Evolutionary conservation across 129 eudicot species (phyloP), one percentile per base, ranked within the genome.

Genomic region (Scalesia atractyloides): DNA sequence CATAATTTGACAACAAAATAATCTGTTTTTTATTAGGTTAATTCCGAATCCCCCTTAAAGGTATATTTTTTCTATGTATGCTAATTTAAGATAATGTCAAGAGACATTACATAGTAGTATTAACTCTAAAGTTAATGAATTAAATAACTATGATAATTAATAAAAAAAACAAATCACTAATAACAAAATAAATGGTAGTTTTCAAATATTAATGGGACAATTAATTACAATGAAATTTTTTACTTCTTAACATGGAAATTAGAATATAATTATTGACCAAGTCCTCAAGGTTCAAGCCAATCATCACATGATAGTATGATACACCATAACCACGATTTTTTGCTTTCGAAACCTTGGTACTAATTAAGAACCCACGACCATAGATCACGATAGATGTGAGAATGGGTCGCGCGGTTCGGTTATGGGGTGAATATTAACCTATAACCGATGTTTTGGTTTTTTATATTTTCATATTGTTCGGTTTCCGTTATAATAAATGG

Each of bases 41-140:
- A 34, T 64, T 74, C 16, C 5, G 54, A 18, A 74, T 34, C 49
- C 51, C 37, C 48, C 49, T 52, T 12, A 50, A 64, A 51, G 72
- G 52, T 19, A 37, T 22, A 64, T 20, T 20, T 64, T 64, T 56
- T 58, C 66, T 41, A 5, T 56, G 66, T 75, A 75, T 65, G 79
- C 79, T 75, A 64, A 65, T 52, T 37, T 65, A 54, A 65, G 79
- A 75, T 74, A 18, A 74, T 51, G 50, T 74, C 72, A 74, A 51
- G 79, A 74, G 72, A 5, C 73, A 65, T 52, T 65, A 75, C 22
- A 52, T 62, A 36, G 9, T 73, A 26, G 48, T 12, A 73, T 47
- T 61, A 34, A 62, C 18, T 51, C 15, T 14, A 33, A 63, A 49
- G 16, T 41, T 41, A 41, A 41, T 65, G 13, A 74, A 52, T 74